Percentiles rank a stretch among this genome's conserved stretches.
Conservation (phyloP, 805 yeast species). For the Zygosaccharomyces bailii region DNA sequence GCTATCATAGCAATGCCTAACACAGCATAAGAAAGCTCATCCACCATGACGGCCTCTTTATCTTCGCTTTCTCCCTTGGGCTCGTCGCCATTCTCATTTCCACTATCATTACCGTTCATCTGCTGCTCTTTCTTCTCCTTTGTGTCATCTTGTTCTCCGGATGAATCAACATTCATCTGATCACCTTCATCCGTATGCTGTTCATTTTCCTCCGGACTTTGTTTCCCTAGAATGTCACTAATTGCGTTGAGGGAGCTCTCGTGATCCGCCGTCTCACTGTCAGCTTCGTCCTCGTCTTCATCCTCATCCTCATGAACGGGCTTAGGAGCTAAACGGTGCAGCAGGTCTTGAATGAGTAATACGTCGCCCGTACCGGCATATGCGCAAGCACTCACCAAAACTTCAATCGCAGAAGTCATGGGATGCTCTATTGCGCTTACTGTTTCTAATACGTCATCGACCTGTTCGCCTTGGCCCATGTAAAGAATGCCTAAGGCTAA, state of each 20-base stretch:
- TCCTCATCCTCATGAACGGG: slow-evolving; percentile 57
- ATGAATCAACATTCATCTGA: slow-evolving; percentile 21
- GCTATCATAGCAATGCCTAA: slow-evolving; percentile 92
- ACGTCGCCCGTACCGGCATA: slow-evolving; percentile 98
- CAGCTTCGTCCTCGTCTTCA: slow-evolving; percentile 52
- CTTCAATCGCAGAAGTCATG: slow-evolving; percentile 81
- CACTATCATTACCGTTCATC: slow-evolving; percentile 42
- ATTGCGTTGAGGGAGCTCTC: slow-evolving; percentile 36
- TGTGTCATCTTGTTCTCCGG: slow-evolving; percentile 24
- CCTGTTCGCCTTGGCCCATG: slow-evolving; percentile 91
- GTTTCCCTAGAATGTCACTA: slow-evolving; percentile 35
- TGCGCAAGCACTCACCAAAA: slow-evolving; percentile 86
- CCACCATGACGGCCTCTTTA: slow-evolving; percentile 33
- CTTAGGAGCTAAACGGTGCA: slow-evolving; percentile 76
- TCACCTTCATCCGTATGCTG: slow-evolving; percentile 15
- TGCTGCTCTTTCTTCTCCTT: slow-evolving; percentile 24
- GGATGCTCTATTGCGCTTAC: slow-evolving; percentile 95
- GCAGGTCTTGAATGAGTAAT: slow-evolving; percentile 82
- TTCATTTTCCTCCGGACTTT: slow-evolving; percentile 29
- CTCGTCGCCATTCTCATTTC: slow-evolving; percentile 38
- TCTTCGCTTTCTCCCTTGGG: slow-evolving; percentile 28
- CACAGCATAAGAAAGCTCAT: slow-evolving; percentile 73
- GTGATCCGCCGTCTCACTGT: slow-evolving; percentile 40
- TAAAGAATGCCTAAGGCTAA: slow-evolving; percentile 87
- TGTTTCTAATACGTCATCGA: slow-evolving; percentile 90